These are phyloP conservation scores for Hippophae tibetana DNA, from an alignment of 306 rosid species.

Conservation along the genomic window DNA sequence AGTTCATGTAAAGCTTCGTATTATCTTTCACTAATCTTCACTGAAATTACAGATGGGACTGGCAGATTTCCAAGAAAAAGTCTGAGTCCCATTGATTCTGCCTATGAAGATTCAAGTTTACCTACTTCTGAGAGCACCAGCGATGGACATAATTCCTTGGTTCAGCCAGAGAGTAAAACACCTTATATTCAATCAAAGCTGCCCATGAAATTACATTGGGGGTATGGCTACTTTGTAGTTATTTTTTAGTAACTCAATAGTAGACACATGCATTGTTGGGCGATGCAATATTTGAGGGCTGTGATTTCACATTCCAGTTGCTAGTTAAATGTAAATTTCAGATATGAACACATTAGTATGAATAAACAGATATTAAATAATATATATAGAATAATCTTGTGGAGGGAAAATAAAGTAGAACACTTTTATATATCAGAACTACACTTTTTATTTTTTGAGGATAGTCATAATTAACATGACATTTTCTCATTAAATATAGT, in stretches of 20 bases:
- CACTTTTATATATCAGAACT: no score
- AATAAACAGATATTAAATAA: neutral
- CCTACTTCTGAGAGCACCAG: constrained; percentile 16
- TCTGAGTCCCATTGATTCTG: constrained; percentile 11
- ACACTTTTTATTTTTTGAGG: no score
- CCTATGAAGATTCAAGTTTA: constrained; percentile 20
- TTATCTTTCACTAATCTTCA: neutral
- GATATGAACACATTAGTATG: neutral
- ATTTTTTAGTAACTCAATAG: neutral
- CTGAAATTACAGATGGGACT: constrained; percentile 17
- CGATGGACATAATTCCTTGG: constrained; percentile 11
- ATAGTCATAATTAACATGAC: no score
- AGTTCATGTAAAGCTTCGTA: neutral
- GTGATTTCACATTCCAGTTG: neutral
- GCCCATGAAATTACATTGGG: constrained; percentile 66
- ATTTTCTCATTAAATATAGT: no score
- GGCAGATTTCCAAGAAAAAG: constrained; percentile 20
- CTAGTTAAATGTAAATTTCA: neutral
- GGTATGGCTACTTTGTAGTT: constrained; percentile 28
- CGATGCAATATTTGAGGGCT: neutral
- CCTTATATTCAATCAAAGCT: constrained; percentile 27
- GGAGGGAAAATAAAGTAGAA: no score
- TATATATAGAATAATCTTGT: no score
- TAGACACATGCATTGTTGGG: neutral
- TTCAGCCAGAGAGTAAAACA: constrained; percentile 15